Conservation (phyloP, 768 basidiomycete species). For the Tricholomella constricta region DNA sequence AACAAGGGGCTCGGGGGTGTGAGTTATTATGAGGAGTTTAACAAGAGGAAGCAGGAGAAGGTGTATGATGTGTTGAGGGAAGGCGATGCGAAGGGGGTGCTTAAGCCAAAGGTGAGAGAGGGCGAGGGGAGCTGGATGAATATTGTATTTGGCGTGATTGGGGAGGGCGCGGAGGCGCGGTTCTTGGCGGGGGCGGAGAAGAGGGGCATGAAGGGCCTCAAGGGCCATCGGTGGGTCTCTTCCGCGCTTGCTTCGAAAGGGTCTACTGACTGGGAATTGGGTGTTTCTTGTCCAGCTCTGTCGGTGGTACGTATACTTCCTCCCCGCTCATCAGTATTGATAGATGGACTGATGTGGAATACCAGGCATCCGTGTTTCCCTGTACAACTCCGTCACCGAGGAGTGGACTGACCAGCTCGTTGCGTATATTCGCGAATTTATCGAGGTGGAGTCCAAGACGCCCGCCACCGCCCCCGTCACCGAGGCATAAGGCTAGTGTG, state of each 20-base stretch:
- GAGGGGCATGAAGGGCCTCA: constrained; percentile 80
- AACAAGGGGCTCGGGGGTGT: constrained; percentile 69
- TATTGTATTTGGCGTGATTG: constrained; percentile 78
- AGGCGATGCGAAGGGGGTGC: constrained; percentile 71
- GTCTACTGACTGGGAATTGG: background rate
- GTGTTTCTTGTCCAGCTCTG: constrained; percentile 41
- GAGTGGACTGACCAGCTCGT: constrained; percentile 66
- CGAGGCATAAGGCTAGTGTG: constrained; percentile 5
- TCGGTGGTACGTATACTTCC: constrained; percentile 45
- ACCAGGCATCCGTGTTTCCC: constrained; percentile 74
- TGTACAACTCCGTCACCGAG: constrained; percentile 88
- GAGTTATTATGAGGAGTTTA: constrained; percentile 61
- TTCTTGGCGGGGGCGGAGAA: constrained; percentile 84
- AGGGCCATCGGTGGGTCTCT: constrained; percentile 83
- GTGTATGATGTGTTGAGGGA: constrained; percentile 73
- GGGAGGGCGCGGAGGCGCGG: constrained; percentile 67
- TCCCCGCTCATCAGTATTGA: background rate
- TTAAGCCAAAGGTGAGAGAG: constrained; percentile 69
- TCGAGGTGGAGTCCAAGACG: constrained; percentile 22
- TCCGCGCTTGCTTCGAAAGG: background rate
- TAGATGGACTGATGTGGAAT: constrained; percentile 1
- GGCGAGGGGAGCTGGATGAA: constrained; percentile 96
- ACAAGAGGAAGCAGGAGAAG: constrained; percentile 72
- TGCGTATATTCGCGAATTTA: constrained; percentile 60
- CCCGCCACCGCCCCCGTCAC: constrained; percentile 7